Percentiles rank a stretch among this genome's conserved stretches.
These are phyloP conservation scores for Globisporangium ultimum DNA, from an alignment of 352 stramenopile genomes.

Conservation along the genomic window DNA sequence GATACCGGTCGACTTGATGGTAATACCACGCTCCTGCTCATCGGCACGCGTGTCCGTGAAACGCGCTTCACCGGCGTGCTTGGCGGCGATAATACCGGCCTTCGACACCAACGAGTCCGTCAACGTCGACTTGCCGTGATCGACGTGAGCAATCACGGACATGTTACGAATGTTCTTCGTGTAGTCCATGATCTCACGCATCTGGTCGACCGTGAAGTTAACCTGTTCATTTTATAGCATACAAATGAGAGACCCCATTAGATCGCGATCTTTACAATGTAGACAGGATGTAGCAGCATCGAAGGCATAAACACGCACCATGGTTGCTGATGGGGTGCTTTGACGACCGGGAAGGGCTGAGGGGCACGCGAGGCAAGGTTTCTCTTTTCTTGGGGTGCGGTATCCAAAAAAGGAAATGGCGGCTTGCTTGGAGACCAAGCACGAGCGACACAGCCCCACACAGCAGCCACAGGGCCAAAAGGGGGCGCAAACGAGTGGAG, in stretches of 20 bases:
- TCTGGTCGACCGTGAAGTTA: constrained; percentile 99
- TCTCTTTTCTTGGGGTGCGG: constrained; percentile 21
- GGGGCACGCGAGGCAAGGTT: constrained; percentile 17
- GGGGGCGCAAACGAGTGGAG: constrained; percentile 52
- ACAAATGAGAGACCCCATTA: not conserved
- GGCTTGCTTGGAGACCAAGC: constrained; percentile 3
- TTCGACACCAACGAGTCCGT: constrained; percentile 99
- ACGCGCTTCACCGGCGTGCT: constrained; percentile 97
- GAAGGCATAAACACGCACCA: constrained; percentile 22
- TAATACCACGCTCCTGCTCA: constrained; percentile 99
- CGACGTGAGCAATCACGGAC: constrained; percentile 99
- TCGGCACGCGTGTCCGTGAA: constrained; percentile 99
- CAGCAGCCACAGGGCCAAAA: constrained; percentile 1
- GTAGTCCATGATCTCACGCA: constrained; percentile 98
- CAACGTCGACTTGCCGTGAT: constrained; percentile 99
- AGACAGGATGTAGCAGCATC: not conserved
- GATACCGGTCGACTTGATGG: constrained; percentile 99
- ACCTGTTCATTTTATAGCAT: constrained; percentile 59
- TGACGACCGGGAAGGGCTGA: constrained; percentile 16
- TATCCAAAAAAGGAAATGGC: constrained; percentile 68
- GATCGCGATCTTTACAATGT: not conserved
- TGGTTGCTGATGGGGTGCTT: constrained; percentile 39
- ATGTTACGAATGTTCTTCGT: constrained; percentile 99
- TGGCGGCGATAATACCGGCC: constrained; percentile 98
- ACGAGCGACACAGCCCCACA: constrained; percentile 11